These are phyloP conservation scores for Barnettozyma populi DNA, from an alignment of 805 yeast species.

Conservation along the genomic window DNA sequence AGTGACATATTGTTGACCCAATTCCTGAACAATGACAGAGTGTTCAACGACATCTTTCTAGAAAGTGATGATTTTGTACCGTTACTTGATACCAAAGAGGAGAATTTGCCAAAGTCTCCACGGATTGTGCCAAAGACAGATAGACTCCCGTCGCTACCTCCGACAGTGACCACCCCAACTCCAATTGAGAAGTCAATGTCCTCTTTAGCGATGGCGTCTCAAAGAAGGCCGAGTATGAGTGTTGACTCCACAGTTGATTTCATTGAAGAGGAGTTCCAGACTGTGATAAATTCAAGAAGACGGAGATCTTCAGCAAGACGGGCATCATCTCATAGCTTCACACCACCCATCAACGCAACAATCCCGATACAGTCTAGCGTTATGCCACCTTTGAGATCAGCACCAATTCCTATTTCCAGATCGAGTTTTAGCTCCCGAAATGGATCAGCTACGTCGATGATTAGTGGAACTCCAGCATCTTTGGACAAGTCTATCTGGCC, in stretches of 20 bases:
- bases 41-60: slow-evolving; percentile 38
- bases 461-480: background rate
- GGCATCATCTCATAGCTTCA: slow-evolving; percentile 4
- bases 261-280: slow-evolving; percentile 28
- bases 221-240: slow-evolving; percentile 10
- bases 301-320: slow-evolving; percentile 27
- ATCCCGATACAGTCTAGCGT: background rate
- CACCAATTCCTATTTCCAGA: slow-evolving; percentile 1
- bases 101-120: slow-evolving; percentile 12
- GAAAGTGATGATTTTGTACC: slow-evolving; percentile 33
- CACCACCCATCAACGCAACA: background rate
- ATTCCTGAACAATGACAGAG: slow-evolving; percentile 31
- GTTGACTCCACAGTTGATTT: slow-evolving; percentile 26
- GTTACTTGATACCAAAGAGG: slow-evolving; percentile 27
- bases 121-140: slow-evolving; percentile 12
- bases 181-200: slow-evolving; percentile 3
- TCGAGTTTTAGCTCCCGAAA: background rate
- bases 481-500: slow-evolving; percentile 5
- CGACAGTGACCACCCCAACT: background rate
- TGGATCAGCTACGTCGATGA: slow-evolving; percentile 1
- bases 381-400: slow-evolving; percentile 3
- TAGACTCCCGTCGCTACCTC: slow-evolving; percentile 8
- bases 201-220: slow-evolving; percentile 1
- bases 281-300: slow-evolving; percentile 28
- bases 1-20: slow-evolving; percentile 26